These are phyloP conservation scores for Penicillium waksmanii DNA, from an alignment of 495 filamentous ascomycete genomes.

Conservation along the genomic window DNA sequence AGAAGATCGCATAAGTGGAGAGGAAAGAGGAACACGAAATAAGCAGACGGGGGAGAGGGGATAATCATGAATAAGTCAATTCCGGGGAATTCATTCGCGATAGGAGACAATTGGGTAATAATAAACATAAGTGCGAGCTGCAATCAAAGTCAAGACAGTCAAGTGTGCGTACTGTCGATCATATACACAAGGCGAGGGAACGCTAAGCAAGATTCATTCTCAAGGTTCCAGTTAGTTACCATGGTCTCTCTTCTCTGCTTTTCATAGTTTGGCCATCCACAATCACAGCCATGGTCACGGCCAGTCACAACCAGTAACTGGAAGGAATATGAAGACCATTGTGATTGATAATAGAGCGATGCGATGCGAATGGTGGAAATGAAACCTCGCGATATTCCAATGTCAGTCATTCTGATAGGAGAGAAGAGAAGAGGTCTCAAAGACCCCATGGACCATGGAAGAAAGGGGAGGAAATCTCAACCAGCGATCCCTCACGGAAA, in stretches of 20 bases:
- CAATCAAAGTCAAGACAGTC: background rate
- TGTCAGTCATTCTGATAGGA: background rate
- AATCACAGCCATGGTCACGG: too few species aligned
- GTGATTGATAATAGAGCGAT: background rate
- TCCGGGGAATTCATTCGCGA: too few species aligned
- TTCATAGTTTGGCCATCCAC: background rate
- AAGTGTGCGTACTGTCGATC: constrained; percentile 22
- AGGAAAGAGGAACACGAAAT: background rate
- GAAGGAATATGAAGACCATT: background rate
- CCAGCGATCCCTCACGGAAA: background rate
- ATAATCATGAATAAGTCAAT: background rate
- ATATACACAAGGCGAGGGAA: constrained; percentile 28
- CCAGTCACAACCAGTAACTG: background rate
- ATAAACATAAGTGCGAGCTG: background rate
- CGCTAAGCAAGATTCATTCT: constrained; percentile 1
- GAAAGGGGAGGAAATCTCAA: background rate
- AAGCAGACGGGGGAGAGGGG: background rate
- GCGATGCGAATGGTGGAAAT: background rate
- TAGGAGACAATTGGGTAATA: background rate
- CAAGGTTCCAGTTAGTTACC: background rate
- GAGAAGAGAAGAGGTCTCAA: background rate
- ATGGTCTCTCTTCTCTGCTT: background rate
- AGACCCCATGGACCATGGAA: background rate
- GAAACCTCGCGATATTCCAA: background rate
- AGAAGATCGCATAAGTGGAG: constrained; percentile 9